These are phyloP conservation scores for Lophiotrema nucula DNA, from an alignment of 495 filamentous ascomycete genomes.

Conservation along the genomic window DNA sequence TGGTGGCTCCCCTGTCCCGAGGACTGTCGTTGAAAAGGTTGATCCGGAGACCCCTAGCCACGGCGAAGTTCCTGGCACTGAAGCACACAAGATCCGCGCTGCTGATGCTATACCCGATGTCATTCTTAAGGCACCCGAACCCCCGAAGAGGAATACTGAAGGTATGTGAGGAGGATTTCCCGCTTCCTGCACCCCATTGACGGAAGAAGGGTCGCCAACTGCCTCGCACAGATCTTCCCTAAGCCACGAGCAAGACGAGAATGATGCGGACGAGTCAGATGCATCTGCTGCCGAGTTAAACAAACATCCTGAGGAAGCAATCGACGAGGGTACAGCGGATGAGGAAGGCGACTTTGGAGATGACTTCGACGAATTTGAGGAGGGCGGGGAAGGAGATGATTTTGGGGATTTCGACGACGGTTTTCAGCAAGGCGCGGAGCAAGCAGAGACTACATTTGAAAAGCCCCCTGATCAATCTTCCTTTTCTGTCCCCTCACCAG, in stretches of 20 bases:
- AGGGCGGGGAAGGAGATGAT: constrained; percentile 63
- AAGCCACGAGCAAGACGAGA: constrained; percentile 12
- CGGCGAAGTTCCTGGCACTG: constrained; percentile 85
- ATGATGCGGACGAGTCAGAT: constrained; percentile 19
- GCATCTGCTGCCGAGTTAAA: constrained; percentile 41
- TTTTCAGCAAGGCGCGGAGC: constrained; percentile 61
- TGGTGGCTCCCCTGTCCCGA: constrained; percentile 66
- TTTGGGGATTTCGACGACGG: constrained; percentile 91
- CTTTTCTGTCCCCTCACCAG: constrained; percentile 34
- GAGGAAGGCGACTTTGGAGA: constrained; percentile 68
- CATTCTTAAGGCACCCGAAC: constrained; percentile 52
- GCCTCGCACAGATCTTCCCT: constrained; percentile 39
- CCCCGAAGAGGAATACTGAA: constrained; percentile 47
- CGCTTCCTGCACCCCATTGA: constrained; percentile 54
- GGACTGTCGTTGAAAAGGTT: constrained; percentile 79
- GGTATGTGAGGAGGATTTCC: constrained; percentile 47
- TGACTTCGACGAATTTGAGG: constrained; percentile 96
- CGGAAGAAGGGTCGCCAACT: constrained; percentile 56
- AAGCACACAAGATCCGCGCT: constrained; percentile 69
- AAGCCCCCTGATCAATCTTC: constrained; percentile 40
- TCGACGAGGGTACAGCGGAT: constrained; percentile 40
- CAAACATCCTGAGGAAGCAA: constrained; percentile 43
- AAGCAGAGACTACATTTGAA: constrained; percentile 45
- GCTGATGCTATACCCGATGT: constrained; percentile 84
- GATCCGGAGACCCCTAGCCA: constrained; percentile 64